Base-by-base conservation (phyloP, 441 rosid genomes). In the Pelargonium citronellum region DNA sequence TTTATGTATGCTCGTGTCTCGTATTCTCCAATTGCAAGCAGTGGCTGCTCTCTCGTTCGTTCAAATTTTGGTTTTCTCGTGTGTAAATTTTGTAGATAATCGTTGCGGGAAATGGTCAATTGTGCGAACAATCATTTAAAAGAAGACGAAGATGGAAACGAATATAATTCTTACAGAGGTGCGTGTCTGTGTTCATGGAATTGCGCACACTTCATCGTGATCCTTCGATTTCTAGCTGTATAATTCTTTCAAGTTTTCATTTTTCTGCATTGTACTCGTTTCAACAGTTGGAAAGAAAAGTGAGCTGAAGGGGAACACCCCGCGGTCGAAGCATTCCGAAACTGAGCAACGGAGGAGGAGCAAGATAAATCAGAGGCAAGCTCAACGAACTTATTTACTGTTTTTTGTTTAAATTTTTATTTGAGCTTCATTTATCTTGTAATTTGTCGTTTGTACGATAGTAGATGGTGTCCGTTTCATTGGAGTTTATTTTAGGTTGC, bases 321-420 rank as follows among this genome's bases (percentile, higher is more conserved):
- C 58, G n/a, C 80, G 84, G 66, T 77, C 87, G 34, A 87, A 87
- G 77, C 89, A 87, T 75, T 85, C 91, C 12, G 89, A 85, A 82
- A 85, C 87, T 5, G 89, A 87, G 81, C 87, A 87, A 49, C 86
- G 89, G n/a, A 79, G 91, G 71, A 78, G 91, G 79, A 82, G 86
- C 79, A 85, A 85, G 82, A 83, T 87, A 77, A 87, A 85, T 75
- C 87, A 84, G 83, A 83, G 91, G 91, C 76, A 62, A 63, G 64
- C 62, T 47, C 8, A 16, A 9, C 15, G 22, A 51, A 34, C 11
- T 17, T 15, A 30, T 55, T 0, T 30, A 7, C 15, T 57, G 15
- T 71, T 64, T 27, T 12, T 11, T 16, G 37, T 44, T 71, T 57
- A 34, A 2, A 49, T 39, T 22, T 7, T 37, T 13, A 22, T 15